Evolutionary conservation across 2,329 filamentous ascomycete genomes (phyloP), one percentile per base, ranked within the genome.

Genomic region (Dothidotthia symphoricarpi): DNA sequence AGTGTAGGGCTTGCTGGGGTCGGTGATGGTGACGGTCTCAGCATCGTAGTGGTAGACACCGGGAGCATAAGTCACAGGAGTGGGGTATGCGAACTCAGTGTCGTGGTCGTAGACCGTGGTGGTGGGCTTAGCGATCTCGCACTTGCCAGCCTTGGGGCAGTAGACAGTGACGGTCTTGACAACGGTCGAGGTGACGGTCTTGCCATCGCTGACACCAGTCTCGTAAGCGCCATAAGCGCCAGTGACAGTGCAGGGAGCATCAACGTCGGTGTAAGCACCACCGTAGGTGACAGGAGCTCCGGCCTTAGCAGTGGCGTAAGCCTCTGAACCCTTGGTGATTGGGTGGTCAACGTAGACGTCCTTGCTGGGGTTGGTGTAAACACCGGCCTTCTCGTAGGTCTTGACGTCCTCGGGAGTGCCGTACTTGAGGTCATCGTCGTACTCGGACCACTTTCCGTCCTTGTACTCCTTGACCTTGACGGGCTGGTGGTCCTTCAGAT

Each of bases 41-140:
- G 43, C 45, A 9, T 41, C 28, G 39, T 62, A 50, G 36, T 55
- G 49, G 48, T 63, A 63, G 17, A 61, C 48, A 34, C 59, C 55
- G 0, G 57, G 45, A 11, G 44, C 28, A 43, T 57, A 59, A 16
- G 45, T 34, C 8, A 39, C 48, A 24, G 55, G 50, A 36, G 57
- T 62, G 24, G 44, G 51, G 34, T 46, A 66, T 31, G 33, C 54
- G 24, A 61, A 55, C 34, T 38, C 46, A 17, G 59, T 55, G 40
- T 53, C 42, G 26, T 57, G 45, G 31, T 50, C 55, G 27, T 53
- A 57, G 28, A 40, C 30, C 34, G 66, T 63, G 16, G 55, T 46
- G 34, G 65, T 66, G 13, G 63, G 61, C 45, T 65, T 62, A 15
- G 45, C 36, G 39, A 69, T 53, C 28, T 53, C 53, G 51, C 64